Evolutionary conservation across 1,139 yeast genomes (phyloP).

Genomic region (Magnusiomyces clavatus): DNA sequence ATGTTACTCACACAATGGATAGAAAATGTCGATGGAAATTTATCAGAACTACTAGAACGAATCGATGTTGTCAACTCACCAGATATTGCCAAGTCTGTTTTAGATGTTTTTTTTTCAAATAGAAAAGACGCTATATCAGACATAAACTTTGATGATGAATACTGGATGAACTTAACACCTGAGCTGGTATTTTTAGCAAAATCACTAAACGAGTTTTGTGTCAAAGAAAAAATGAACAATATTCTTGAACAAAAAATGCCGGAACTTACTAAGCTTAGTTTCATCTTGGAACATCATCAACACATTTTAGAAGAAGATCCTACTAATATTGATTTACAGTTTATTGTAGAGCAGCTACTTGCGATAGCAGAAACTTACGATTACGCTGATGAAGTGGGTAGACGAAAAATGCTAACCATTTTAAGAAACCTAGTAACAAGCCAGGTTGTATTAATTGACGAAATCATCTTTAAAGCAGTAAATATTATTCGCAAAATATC

Average conservation of each 20-base stretch:
- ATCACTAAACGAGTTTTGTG: constrained; percentile 58
- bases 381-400: constrained; percentile 85
- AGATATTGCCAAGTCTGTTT: constrained; percentile 55
- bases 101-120: constrained; percentile 52
- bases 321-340: constrained; percentile 56
- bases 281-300: constrained; percentile 46
- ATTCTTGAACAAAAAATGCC: constrained; percentile 68
- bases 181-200: constrained; percentile 71
- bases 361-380: constrained; percentile 66
- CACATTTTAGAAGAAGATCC: constrained; percentile 39
- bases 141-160: constrained; percentile 47
- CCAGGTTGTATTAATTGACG: constrained; percentile 42
- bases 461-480: constrained; percentile 48
- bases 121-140: constrained; percentile 55
- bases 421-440: constrained; percentile 40
- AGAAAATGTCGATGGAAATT: constrained; percentile 56
- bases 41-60: constrained; percentile 62
- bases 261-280: constrained; percentile 68
- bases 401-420: constrained; percentile 70
- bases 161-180: constrained; percentile 66
- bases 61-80: constrained; percentile 59
- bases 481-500: constrained; percentile 64
- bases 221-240: constrained; percentile 39
- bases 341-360: constrained; percentile 67
- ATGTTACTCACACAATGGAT: constrained; percentile 73